Evolutionary conservation across 768 basidiomycete genomes (phyloP), one percentile per base, ranked within the genome.

Genomic region (Suillus subluteus): DNA sequence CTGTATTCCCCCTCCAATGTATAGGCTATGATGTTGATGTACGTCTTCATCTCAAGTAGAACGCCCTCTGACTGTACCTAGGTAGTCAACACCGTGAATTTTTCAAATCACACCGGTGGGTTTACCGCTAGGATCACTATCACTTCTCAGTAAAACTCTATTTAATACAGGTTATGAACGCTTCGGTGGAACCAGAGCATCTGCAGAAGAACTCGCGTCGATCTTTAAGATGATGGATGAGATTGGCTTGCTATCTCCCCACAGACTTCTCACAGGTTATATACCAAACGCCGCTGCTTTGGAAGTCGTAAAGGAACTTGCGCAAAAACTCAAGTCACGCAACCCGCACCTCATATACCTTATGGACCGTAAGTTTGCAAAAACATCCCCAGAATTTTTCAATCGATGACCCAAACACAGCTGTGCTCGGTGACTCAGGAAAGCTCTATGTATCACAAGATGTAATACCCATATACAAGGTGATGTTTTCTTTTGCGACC

Each of bases 11-110:
- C 1, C 87, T 88, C 69, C 97, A 87, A 83, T 94, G 84, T 67
- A 86, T 99, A 55, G 97, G 95, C 13, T 99, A 91, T 78, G 95
- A 99, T 70, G 96, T 99, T 55, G 98, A 99, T 82, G 95, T 94
- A 76, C 78, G 86, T 79, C 62, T 23, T 56, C 58, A 41, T 48
- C 38, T 55, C 58, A 40, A 55, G 37, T 11, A 26, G 38, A 30
- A 35, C 37, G 32, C 41, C 35, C 62, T 64, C 72, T 63, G 62
- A 68, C 50, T 3, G 40, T 58, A 9, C 65, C 54, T 74, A 93
- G 91, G 86, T 91, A 64, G 86, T 97, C 26, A 96, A 96, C 74
- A 95, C 95, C 1, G 96, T 98, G 44, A 92, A 98, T 73, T 98
- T 92, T 76, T 94, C 94, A 9, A 99, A 99, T 71, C 97, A 99